Evolutionary conservation across 1,284 basidiomycete species (phyloP).

Genomic region (Heimioporus retisporus): DNA sequence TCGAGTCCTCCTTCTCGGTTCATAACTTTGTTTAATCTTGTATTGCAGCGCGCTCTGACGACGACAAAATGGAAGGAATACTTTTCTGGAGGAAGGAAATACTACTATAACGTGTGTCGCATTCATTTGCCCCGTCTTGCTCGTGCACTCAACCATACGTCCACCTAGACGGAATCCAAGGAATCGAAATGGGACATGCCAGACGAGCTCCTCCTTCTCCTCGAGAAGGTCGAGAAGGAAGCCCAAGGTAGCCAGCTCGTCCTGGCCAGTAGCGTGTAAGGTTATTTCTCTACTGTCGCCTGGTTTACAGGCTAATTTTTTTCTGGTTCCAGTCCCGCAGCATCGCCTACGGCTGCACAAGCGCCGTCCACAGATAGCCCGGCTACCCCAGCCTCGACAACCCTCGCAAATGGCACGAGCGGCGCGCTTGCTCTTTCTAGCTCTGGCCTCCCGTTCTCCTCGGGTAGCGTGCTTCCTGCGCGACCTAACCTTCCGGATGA

Average conservation of each 20-base stretch:
- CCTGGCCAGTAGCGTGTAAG: constrained; percentile 44
- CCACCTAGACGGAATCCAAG: constrained; percentile 76
- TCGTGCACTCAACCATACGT: background rate
- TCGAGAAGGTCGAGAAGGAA: constrained; percentile 89
- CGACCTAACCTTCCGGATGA: constrained; percentile 86
- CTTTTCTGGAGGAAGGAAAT: constrained; percentile 89
- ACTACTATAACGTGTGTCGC: constrained; percentile 87
- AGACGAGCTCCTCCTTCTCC: constrained; percentile 82
- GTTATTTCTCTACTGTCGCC: background rate
- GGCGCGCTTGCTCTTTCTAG: constrained; percentile 62
- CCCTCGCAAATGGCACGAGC: constrained; percentile 54
- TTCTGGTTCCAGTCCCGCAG: constrained; percentile 24
- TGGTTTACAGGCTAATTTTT: constrained; percentile 3
- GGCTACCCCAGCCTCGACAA: constrained; percentile 21
- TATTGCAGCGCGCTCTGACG: constrained; percentile 80
- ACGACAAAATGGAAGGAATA: constrained; percentile 96
- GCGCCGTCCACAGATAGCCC: constrained; percentile 16
- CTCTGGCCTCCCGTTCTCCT: constrained; percentile 65
- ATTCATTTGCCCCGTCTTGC: constrained; percentile 1
- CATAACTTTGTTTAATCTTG: constrained; percentile 18
- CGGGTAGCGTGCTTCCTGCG: constrained; percentile 71
- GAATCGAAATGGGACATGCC: constrained; percentile 99
- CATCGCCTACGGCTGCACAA: constrained; percentile 21
- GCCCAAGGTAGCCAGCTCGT: constrained; percentile 49
- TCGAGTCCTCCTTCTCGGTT: constrained; percentile 39